A percentile compares a stretch with the other conserved stretches of the same genome.
Evolutionary conservation across 1,284 basidiomycete species (phyloP).

Genomic region (Moniliella sp.): DNA sequence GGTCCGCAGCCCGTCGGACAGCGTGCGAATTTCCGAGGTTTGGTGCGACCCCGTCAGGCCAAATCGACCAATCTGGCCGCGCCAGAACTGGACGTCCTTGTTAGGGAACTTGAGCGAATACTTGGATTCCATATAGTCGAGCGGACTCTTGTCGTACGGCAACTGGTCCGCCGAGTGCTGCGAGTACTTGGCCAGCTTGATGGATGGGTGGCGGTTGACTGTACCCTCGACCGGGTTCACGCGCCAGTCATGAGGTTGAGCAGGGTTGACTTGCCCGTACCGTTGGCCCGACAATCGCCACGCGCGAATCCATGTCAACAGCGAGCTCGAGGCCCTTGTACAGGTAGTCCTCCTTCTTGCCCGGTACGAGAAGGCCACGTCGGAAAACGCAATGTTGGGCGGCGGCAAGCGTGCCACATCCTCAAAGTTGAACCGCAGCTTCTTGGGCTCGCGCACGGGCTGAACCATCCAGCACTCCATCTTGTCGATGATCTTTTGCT

Average conservation of each 20-base stretch:
- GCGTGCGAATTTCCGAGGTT: slow-evolving; percentile 68
- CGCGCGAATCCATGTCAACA: slow-evolving; percentile 63
- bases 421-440: slow-evolving; percentile 81
- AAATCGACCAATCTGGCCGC: slow-evolving; percentile 79
- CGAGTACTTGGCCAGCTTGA: slow-evolving; percentile 63
- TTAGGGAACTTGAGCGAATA: slow-evolving; percentile 74
- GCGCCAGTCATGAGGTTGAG: slow-evolving; percentile 75
- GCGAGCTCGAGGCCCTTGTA: slow-evolving; percentile 75
- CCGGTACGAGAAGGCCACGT: slow-evolving; percentile 83
- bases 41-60: slow-evolving; percentile 84
- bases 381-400: slow-evolving; percentile 84
- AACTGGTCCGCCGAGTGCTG: slow-evolving; percentile 97
- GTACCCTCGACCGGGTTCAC: slow-evolving; percentile 63
- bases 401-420: slow-evolving; percentile 79
- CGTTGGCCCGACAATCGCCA: slow-evolving; percentile 94
- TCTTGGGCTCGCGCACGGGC: slow-evolving; percentile 54
- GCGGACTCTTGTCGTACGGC: slow-evolving; percentile 72
- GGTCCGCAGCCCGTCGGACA: slow-evolving; percentile 82
- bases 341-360: slow-evolving; percentile 65
- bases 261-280: slow-evolving; percentile 88
- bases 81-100: slow-evolving; percentile 79
- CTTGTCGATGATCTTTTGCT: slow-evolving; percentile 95
- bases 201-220: slow-evolving; percentile 60
- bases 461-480: slow-evolving; percentile 96
- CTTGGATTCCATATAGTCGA: slow-evolving; percentile 68